phyloP scores from a whole-genome alignment of 1,284 basidiomycete species.

The Naganishia cerealis region DNA sequence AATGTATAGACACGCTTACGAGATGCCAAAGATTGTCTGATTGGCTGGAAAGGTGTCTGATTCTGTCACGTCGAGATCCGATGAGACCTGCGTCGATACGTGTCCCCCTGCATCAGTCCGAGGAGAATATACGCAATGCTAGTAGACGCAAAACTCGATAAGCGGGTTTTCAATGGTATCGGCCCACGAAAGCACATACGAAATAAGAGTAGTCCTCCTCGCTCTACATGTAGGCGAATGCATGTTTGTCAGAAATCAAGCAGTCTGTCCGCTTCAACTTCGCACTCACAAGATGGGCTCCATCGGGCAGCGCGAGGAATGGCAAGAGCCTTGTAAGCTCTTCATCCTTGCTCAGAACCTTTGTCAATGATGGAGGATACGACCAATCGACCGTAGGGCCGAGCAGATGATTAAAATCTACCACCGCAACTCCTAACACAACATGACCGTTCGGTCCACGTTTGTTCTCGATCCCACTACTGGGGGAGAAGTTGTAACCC shows the following conservation, averaged over 20 bases:
- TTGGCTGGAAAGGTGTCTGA: constrained; percentile 40
- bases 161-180: not conserved
- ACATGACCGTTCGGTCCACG: constrained; percentile 45
- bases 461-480: not conserved
- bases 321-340: constrained; percentile 80
- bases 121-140: constrained; percentile 61
- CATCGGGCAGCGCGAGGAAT: constrained; percentile 96
- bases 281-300: constrained; percentile 77
- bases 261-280: not conserved
- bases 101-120: constrained; percentile 28
- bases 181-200: constrained; percentile 39
- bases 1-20: constrained; percentile 59
- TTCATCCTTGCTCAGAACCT: constrained; percentile 73
- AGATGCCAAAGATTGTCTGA: constrained; percentile 86
- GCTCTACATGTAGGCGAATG: constrained; percentile 60
- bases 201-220: constrained; percentile 97
- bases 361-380: constrained; percentile 58
- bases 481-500: not conserved
- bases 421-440: constrained; percentile 76
- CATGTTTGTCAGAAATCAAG: not conserved
- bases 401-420: constrained; percentile 88
- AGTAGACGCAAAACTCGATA: constrained; percentile 10
- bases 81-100: constrained; percentile 32
- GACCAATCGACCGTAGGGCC: constrained; percentile 84
- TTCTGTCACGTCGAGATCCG: constrained; percentile 1